Evolutionary conservation across 345 rosid species (phyloP).

Genomic region (Boechera stricta): DNA sequence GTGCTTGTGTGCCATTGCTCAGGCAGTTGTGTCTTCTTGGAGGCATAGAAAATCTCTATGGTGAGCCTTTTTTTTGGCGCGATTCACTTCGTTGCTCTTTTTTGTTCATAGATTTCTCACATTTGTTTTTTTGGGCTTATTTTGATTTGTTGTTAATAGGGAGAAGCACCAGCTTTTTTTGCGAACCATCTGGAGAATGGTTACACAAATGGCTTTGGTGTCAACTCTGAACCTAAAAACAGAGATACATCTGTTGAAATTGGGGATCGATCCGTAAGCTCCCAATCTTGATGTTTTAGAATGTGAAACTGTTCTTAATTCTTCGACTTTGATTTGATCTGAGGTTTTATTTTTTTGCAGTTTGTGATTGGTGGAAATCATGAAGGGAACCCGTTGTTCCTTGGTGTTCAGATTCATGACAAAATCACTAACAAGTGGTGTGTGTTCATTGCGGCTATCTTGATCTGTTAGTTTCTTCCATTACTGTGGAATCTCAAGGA

Average conservation of each 20-base stretch:
- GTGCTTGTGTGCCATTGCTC: slow-evolving; percentile 55
- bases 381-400: slow-evolving; percentile 56
- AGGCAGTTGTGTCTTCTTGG: slow-evolving; percentile 64
- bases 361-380: slow-evolving; percentile 65
- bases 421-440: slow-evolving; percentile 63
- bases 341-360: slow-evolving; percentile 50
- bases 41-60: slow-evolving; percentile 71
- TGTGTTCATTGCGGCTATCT: slow-evolving; percentile 8
- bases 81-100: slow-evolving; percentile 41
- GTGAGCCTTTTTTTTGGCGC: slow-evolving; percentile 64
- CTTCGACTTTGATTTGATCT: slow-evolving; percentile 34
- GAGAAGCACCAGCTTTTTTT: slow-evolving; percentile 77
- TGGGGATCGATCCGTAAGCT: slow-evolving; percentile 67
- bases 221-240: slow-evolving; percentile 53
- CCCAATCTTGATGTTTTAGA: neutral
- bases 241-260: slow-evolving; percentile 47
- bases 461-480: slow-evolving; percentile 27
- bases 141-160: slow-evolving; percentile 55
- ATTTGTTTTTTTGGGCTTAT: slow-evolving; percentile 4
- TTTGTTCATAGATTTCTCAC: slow-evolving; percentile 35
- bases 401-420: slow-evolving; percentile 64
- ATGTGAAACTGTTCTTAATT: slow-evolving; percentile 4
- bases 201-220: slow-evolving; percentile 51
- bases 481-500: slow-evolving; percentile 23
- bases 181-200: slow-evolving; percentile 51